Conservation (phyloP, 2,329 filamentous ascomycete species). For the Neofusicoccum sp. region DNA sequence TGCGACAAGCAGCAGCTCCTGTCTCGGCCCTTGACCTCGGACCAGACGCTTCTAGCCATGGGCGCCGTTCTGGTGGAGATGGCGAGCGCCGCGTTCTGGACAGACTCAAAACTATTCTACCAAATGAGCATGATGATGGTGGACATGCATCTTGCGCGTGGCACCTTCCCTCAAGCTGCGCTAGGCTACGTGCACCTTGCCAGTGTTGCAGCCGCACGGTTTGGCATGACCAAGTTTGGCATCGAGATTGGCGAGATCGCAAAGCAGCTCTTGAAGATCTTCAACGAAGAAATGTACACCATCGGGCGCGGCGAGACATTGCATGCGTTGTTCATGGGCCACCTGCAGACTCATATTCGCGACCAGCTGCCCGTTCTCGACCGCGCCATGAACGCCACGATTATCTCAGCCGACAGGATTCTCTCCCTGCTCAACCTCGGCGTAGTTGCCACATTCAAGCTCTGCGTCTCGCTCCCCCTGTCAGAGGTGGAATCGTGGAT, state of each 20-base stretch:
- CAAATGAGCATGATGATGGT: conserved; percentile 67
- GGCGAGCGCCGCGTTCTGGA: conserved; percentile 71
- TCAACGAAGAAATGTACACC: conserved; percentile 61
- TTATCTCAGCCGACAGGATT: conserved; percentile 67
- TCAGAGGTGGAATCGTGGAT: conserved; percentile 69
- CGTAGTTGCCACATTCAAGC: conserved; percentile 62
- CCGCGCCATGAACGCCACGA: conserved; percentile 63
- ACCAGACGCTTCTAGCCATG: conserved; percentile 57
- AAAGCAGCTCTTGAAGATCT: conserved; percentile 63
- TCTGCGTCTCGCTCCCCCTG: conserved; percentile 68
- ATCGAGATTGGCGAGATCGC: conserved; percentile 63
- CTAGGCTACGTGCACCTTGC: conserved; percentile 67
- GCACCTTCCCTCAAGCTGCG: conserved; percentile 67
- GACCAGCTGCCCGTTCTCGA: conserved; percentile 61
- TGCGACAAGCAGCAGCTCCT: conserved; percentile 54
- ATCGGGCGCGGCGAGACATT: conserved; percentile 68
- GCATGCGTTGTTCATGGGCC: conserved; percentile 68
- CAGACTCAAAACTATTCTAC: conserved; percentile 69
- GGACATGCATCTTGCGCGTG: conserved; percentile 61
- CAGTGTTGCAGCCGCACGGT: conserved; percentile 65
- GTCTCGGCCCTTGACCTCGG: conserved; percentile 34
- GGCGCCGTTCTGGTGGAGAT: conserved; percentile 71
- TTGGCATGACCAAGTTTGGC: conserved; percentile 68
- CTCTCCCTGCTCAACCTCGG: conserved; percentile 71
- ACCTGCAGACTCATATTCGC: conserved; percentile 63